Conservation (phyloP, 805 yeast genomes). For the Kuraishia capsulata region DNA sequence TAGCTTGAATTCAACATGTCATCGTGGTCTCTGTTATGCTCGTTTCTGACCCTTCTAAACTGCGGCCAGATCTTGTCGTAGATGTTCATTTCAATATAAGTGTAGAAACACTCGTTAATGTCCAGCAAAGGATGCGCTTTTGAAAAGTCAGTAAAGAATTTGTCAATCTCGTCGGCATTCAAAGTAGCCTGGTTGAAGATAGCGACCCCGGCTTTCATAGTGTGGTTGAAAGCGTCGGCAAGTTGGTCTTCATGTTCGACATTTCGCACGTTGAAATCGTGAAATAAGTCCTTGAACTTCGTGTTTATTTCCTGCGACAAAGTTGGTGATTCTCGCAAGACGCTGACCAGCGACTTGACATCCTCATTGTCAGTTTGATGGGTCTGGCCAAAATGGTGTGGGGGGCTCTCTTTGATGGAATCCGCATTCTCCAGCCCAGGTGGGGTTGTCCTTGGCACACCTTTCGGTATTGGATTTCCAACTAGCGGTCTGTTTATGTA, state of each 20-base stretch:
- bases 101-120: slow-evolving; percentile 46
- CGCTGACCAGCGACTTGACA: neutral
- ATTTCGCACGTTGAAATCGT: slow-evolving; percentile 26
- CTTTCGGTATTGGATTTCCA: slow-evolving; percentile 26
- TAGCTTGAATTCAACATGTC: slow-evolving; percentile 18
- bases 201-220: slow-evolving; percentile 21
- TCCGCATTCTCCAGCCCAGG: neutral
- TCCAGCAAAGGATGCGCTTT: slow-evolving; percentile 27
- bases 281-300: slow-evolving; percentile 26
- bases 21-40: slow-evolving; percentile 8
- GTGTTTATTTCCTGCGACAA: neutral
- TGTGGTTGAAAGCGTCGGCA: slow-evolving; percentile 16
- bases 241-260: slow-evolving; percentile 18
- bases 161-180: slow-evolving; percentile 17
- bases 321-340: neutral
- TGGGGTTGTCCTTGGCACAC: neutral
- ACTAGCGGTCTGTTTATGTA: slow-evolving; percentile 47
- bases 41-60: slow-evolving; percentile 10
- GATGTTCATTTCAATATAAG: slow-evolving; percentile 62
- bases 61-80: slow-evolving; percentile 60
- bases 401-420: neutral
- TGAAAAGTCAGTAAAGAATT: slow-evolving; percentile 11
- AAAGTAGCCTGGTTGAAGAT: slow-evolving; percentile 20
- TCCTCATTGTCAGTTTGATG: neutral
- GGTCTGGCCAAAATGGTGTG: too few relatives aligned